A percentile compares a stretch with the other conserved stretches of the same genome.
phyloP scores from a whole-genome alignment of 1,284 basidiomycete species.

The Stereum hirsutum region DNA sequence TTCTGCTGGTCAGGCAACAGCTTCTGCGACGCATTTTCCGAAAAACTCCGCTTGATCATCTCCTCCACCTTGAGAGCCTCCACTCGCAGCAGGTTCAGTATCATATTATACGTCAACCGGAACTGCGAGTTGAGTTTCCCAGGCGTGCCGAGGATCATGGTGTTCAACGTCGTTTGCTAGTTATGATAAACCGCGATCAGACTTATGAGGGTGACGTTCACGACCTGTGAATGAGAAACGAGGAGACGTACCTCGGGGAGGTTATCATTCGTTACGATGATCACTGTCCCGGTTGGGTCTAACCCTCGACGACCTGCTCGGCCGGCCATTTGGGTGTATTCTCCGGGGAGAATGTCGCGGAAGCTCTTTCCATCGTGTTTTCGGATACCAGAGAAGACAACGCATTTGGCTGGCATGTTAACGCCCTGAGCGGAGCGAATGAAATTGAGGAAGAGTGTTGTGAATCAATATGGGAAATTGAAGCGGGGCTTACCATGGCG shows the following conservation, averaged over 20 bases:
- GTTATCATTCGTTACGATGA: conserved; percentile 81
- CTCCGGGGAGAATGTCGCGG: conserved; percentile 82
- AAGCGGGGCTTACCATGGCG: conserved; percentile 71
- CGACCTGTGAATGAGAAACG: neutral
- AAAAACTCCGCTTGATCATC: conserved; percentile 99
- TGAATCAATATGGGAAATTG: neutral
- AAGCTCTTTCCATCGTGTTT: conserved; percentile 96
- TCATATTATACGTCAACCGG: conserved; percentile 99
- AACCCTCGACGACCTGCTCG: conserved; percentile 94
- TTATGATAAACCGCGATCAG: conserved; percentile 2
- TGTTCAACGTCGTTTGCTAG: conserved; percentile 67
- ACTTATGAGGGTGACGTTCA: neutral
- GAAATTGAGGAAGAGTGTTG: too few relatives aligned
- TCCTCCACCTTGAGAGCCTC: conserved; percentile 97
- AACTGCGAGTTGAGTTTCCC: conserved; percentile 96
- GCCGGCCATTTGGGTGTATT: conserved; percentile 99
- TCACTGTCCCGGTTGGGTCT: conserved; percentile 93
- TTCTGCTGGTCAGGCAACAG: conserved; percentile 91
- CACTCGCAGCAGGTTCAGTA: conserved; percentile 91
- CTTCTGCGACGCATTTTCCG: conserved; percentile 93
- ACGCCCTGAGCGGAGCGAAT: conserved; percentile 61
- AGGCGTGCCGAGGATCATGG: conserved; percentile 92
- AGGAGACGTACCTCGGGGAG: conserved; percentile 68
- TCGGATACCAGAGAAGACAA: conserved; percentile 91
- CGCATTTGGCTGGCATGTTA: conserved; percentile 98